Base-by-base conservation (phyloP, 2,329 filamentous ascomycete genomes). In the Aspergillus persii region DNA sequence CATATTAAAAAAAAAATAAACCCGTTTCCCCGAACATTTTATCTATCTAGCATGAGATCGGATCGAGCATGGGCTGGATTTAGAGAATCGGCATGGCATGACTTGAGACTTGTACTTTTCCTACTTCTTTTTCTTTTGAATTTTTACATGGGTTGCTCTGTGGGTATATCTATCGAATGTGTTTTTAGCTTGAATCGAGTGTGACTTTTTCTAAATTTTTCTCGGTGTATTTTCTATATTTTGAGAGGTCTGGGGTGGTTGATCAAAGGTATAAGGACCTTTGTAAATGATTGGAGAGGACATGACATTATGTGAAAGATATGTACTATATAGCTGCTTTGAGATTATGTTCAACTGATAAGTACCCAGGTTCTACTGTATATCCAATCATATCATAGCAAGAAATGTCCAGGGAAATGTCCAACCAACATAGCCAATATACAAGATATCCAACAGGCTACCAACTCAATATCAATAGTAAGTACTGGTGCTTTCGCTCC, bases 401-500 rank as follows among this genome's bases (percentile, higher is more conserved):
- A 23, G 18, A 23, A 23, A 23, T 23, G 18, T 23, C 18, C 18
- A 23, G 18, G 18, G 18, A 23, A 31, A 4, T 15, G 15, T 41
- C 36, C 36, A 41, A 15, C n/a, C 4, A 4, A 41, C n/a, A 12
- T 2, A 12, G 36, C 36, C 15, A 15, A 41, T 6, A 41, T 41
- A 7, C 36, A 12, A 41, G 4, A 41, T n/a, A 39, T 36, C 15
- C 36, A n/a, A 41, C 33, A 15, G 33, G 33, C 36, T 47, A 29
- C 23, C 29, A 18, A 9, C 15, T 18, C 39, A 41, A 39, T 26
- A 51, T 31, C 49, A 62, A 33, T 74, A 77, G 58, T 77, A 76
- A 56, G 70, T 67, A 63, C 68, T 74, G 30, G 70, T 68, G 62
- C 67, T 74, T 27, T 72, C 70, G 31, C 67, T 69, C 54, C 68